Evolutionary conservation across 352 stramenopile species (phyloP), one percentile per base, ranked within the genome.

Genomic region (Phytopythium litorale): DNA sequence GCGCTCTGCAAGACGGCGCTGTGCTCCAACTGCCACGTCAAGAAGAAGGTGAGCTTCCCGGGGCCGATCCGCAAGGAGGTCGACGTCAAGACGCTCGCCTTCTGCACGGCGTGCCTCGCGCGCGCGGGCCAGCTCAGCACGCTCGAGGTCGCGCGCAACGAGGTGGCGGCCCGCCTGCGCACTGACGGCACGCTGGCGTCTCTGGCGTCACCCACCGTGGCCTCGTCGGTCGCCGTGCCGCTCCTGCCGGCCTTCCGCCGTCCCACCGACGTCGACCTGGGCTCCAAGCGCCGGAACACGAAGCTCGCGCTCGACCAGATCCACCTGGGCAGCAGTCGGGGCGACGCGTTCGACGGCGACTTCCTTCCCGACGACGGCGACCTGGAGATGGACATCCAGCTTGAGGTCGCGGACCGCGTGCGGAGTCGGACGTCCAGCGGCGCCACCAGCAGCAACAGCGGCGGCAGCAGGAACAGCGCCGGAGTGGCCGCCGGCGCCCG

Each of bases 31-130:
- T 81, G 73, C 58, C 64, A 32, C 37, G 62, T 75, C 21, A 76
- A 76, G 55, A 78, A 76, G 56, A 78, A 76, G 49, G n/a, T 81
- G 63, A 71, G 65, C 60, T 75, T 76, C 49, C 63, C 58, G 0
- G 65, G 70, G 8, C 62, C 49, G 57, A 43, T 59, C 45, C 56
- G 67, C 56, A 78, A 78, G 58, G 56, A 66, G 18, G 30, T 81
- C 13, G 69, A 77, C 21, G 62, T 73, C 19, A 72, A 70, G 30
- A 63, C 66, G 4, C 61, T 74, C 46, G 45, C 63, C 16, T 55
- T 78, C 42, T 81, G 73, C 43, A 69, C 73, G 37, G 62, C 72
- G 19, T 81, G 73, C 40, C 58, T 81, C n/a, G 67, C 68, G 3
- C 60, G 66, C 30, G 73, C 65, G 23, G 54, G 62, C 15, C 66